Percentiles rank a stretch among this genome's conserved stretches.
phyloP scores from a whole-genome alignment of 2,329 filamentous ascomycete species.

The Coleophoma crateriformis region DNA sequence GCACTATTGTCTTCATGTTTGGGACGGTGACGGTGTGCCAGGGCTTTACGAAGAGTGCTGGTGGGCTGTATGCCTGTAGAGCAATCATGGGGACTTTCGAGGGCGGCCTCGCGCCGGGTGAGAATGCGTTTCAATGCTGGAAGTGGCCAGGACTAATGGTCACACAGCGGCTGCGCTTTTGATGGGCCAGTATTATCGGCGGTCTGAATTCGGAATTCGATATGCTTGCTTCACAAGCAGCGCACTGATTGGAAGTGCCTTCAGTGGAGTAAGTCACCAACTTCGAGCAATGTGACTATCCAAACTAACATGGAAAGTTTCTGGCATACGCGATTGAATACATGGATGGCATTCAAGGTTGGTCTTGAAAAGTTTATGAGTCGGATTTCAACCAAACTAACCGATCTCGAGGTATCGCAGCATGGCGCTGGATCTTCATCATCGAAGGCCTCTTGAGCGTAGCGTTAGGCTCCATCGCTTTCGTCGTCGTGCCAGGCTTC shows the following conservation, averaged over 20 bases:
- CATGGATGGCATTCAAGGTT: not conserved
- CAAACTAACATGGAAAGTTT: not conserved
- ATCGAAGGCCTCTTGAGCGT: not conserved
- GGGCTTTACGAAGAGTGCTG: not conserved
- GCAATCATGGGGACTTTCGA: not conserved
- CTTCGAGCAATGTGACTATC: not conserved
- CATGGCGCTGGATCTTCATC: not conserved
- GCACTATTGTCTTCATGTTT: not conserved
- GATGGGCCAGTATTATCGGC: conserved; percentile 1
- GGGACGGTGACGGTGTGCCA: not conserved
- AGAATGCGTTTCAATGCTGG: not conserved
- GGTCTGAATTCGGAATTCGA: not conserved
- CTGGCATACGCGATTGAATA: not conserved
- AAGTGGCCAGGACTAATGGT: not conserved
- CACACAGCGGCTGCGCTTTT: not conserved
- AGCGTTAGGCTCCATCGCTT: not conserved
- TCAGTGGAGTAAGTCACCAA: not conserved
- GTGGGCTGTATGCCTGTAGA: not conserved
- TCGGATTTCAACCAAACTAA: too few species aligned
- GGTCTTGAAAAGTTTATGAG: too few species aligned
- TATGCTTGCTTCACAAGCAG: not conserved
- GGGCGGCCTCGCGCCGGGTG: not conserved
- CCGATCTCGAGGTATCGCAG: not conserved
- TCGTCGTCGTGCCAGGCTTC: not conserved
- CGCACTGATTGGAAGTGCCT: not conserved